phyloP scores from a whole-genome alignment of 179 eudicot species.

The Gypsophila paniculata region DNA sequence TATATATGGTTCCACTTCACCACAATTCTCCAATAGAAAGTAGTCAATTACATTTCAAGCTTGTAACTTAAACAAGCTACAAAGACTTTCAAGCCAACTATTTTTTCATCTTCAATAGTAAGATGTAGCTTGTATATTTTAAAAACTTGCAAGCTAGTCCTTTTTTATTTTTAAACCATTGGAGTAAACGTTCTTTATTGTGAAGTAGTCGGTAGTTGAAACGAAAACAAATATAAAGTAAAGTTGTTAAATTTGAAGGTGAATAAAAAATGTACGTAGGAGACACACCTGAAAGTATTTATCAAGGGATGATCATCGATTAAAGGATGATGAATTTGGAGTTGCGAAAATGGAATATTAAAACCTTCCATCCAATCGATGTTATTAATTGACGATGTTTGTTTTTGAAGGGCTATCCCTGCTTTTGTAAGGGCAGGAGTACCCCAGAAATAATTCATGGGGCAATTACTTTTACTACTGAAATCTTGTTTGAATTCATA shows the following conservation, averaged over 20 bases:
- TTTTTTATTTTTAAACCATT: too few relatives aligned
- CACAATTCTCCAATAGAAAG: too few relatives aligned
- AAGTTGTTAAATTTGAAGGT: too few relatives aligned
- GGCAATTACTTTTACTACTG: constrained; percentile 6
- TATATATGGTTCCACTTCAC: too few relatives aligned
- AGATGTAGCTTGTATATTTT: too few relatives aligned
- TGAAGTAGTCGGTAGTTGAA: neutral
- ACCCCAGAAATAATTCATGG: constrained; percentile 68
- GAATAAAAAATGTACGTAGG: neutral
- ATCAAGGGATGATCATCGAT: constrained; percentile 30
- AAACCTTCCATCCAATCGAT: constrained; percentile 70
- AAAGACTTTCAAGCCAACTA: too few relatives aligned
- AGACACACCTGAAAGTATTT: constrained; percentile 44
- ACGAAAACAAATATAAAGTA: neutral
- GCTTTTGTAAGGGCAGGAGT: constrained; percentile 49
- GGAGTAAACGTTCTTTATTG: too few relatives aligned
- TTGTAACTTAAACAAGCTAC: too few relatives aligned
- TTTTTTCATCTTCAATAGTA: too few relatives aligned
- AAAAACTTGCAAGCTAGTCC: too few relatives aligned
- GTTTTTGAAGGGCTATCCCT: constrained; percentile 33
- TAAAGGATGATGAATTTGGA: constrained; percentile 10
- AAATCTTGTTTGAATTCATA: constrained; percentile 49
- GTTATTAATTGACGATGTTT: constrained; percentile 16
- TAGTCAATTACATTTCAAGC: too few relatives aligned
- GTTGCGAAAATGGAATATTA: constrained; percentile 36